Conservation (phyloP, 805 yeast genomes). For the Saccharomycopsis oosterbeekiorum region DNA sequence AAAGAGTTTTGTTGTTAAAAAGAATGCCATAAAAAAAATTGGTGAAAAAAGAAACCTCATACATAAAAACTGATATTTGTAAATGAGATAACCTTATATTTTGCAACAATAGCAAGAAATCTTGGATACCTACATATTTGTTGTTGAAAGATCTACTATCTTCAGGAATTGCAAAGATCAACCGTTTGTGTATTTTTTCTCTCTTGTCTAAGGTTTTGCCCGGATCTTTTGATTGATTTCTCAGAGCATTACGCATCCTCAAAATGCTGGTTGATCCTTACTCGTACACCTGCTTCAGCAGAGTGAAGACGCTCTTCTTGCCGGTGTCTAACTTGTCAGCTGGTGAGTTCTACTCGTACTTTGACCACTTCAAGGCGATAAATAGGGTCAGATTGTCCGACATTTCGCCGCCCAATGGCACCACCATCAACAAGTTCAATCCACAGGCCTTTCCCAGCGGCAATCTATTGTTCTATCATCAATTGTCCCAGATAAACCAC, state of each 20-base stretch:
- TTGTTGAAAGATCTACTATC: no score
- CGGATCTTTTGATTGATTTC: no score
- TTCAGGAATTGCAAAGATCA: no score
- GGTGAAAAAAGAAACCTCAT: no score
- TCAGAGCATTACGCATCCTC: neutral
- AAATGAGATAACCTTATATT: no score
- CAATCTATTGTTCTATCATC: constrained; percentile 49
- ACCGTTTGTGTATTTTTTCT: neutral
- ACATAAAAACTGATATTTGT: no score
- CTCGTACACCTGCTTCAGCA: constrained; percentile 53
- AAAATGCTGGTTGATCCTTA: constrained; percentile 26
- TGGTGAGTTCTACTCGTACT: constrained; percentile 27
- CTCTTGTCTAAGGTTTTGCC: neutral
- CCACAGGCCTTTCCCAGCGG: constrained; percentile 86
- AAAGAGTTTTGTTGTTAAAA: no score
- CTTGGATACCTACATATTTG: no score
- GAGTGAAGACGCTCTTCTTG: constrained; percentile 55
- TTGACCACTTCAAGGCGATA: constrained; percentile 23
- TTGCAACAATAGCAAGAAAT: no score
- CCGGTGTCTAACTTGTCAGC: constrained; percentile 48
- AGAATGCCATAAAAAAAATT: no score
- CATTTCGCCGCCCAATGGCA: constrained; percentile 40
- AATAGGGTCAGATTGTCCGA: constrained; percentile 69
- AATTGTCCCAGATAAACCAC: constrained; percentile 36
- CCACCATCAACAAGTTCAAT: constrained; percentile 40